These are phyloP conservation scores for Grifola frondosa DNA, from an alignment of 1,284 basidiomycete genomes.

Conservation along the genomic window DNA sequence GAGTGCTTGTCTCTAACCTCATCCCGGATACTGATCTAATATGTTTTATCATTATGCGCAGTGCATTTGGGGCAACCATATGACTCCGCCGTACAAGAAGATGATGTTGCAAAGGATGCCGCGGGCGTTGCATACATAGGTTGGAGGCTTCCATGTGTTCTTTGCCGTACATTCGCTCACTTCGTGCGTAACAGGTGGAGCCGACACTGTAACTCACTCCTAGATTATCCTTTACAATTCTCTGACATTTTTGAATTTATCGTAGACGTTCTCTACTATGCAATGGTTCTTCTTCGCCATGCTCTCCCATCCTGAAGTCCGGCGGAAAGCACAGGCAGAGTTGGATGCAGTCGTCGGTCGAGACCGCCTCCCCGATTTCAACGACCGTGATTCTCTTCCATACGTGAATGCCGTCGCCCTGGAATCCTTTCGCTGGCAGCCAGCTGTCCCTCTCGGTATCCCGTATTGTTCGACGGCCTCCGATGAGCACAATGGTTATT, in stretches of 20 bases:
- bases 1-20: not conserved
- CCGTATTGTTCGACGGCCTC: constrained; percentile 13
- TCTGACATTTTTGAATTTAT: not conserved
- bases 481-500: constrained; percentile 11
- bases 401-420: constrained; percentile 29
- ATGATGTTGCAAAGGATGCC: not conserved
- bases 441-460: constrained; percentile 10
- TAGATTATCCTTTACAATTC: not conserved
- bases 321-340: not conserved
- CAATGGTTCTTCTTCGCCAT: not conserved
- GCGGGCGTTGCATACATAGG: not conserved
- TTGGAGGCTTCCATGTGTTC: not conserved
- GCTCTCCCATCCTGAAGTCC: not conserved
- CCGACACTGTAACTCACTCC: not conserved
- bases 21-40: not conserved
- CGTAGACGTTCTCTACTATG: not conserved
- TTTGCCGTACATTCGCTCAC: not conserved
- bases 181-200: not conserved
- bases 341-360: too few relatives aligned
- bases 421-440: constrained; percentile 27
- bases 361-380: constrained; percentile 24
- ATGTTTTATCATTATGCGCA: too few relatives aligned
- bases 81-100: not conserved
- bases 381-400: constrained; percentile 23
- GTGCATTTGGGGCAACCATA: not conserved